Percentiles rank a stretch among this genome's conserved stretches.
These are phyloP conservation scores for Neurospora tetrasperma DNA, from an alignment of 495 filamentous ascomycete species.

Conservation along the genomic window DNA sequence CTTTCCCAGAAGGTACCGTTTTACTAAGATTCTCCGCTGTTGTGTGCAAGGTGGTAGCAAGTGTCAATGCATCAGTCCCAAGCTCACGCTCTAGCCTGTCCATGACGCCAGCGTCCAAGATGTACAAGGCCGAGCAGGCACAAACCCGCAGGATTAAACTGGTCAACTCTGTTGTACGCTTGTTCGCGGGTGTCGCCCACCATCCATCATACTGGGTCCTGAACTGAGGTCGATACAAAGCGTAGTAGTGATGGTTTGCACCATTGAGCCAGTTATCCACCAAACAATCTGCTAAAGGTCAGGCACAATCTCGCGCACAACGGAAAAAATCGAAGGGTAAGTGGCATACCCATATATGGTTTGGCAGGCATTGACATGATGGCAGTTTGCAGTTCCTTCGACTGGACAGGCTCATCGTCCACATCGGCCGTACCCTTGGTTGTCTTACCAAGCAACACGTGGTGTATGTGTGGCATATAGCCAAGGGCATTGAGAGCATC, in stretches of 20 bases:
- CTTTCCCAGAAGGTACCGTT: slow-evolving; percentile 37
- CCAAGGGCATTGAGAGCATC: slow-evolving; percentile 23
- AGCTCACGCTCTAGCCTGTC: slow-evolving; percentile 40
- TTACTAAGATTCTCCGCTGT: slow-evolving; percentile 36
- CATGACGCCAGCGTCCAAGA: slow-evolving; percentile 23
- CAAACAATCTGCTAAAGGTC: slow-evolving; percentile 34
- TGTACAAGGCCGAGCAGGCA: slow-evolving; percentile 39
- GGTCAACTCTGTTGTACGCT: slow-evolving; percentile 35
- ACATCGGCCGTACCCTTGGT: slow-evolving; percentile 6
- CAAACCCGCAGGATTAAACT: slow-evolving; percentile 42
- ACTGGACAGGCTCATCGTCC: slow-evolving; percentile 13
- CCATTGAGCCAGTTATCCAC: slow-evolving; percentile 39
- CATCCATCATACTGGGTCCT: slow-evolving; percentile 37
- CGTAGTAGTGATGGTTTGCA: slow-evolving; percentile 41
- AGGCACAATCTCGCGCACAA: slow-evolving; percentile 5
- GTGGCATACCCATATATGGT: slow-evolving; percentile 22
- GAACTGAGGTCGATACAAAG: slow-evolving; percentile 39
- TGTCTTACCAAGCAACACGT: slow-evolving; percentile 19
- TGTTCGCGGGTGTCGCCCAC: slow-evolving; percentile 31
- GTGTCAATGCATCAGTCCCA: slow-evolving; percentile 23
- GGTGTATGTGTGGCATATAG: slow-evolving; percentile 23
- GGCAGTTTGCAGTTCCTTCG: slow-evolving; percentile 19
- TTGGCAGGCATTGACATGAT: slow-evolving; percentile 14
- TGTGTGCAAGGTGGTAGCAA: slow-evolving; percentile 33
- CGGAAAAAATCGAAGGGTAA: neutral